These are phyloP conservation scores for Tothia fuscella DNA, from an alignment of 2,329 filamentous ascomycete species.

Conservation along the genomic window DNA sequence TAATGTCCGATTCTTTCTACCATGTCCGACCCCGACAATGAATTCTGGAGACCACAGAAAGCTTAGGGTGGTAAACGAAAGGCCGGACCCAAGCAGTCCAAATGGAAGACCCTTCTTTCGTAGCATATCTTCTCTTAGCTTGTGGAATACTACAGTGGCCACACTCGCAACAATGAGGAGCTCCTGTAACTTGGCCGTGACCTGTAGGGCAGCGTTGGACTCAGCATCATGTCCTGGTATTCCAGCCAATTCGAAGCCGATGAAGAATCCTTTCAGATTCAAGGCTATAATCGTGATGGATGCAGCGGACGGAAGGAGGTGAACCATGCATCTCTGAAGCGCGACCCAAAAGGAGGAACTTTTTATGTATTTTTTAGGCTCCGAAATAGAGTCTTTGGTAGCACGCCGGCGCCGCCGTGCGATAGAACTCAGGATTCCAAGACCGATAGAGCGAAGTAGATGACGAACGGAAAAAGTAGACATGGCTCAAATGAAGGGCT, in stretches of 20 bases:
- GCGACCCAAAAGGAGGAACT: slow-evolving; percentile 4
- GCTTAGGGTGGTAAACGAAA: neutral
- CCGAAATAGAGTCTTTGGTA: neutral
- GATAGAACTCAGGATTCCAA: neutral
- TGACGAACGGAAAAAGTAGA: neutral
- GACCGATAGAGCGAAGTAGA: neutral
- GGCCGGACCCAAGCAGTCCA: slow-evolving; percentile 1
- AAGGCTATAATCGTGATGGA: slow-evolving; percentile 9
- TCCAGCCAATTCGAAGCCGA: slow-evolving; percentile 9
- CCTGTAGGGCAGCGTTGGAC: slow-evolving; percentile 8
- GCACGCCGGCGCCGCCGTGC: neutral
- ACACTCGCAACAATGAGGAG: slow-evolving; percentile 11
- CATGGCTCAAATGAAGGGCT: neutral
- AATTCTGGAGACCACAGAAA: neutral
- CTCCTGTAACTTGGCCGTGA: slow-evolving; percentile 11
- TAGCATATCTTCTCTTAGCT: slow-evolving; percentile 6
- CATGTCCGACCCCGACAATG: neutral
- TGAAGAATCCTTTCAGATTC: slow-evolving; percentile 9
- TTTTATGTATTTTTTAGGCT: slow-evolving; percentile 4
- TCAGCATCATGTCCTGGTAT: neutral
- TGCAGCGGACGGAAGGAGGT: slow-evolving; percentile 8
- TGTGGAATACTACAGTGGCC: slow-evolving; percentile 6
- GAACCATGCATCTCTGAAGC: slow-evolving; percentile 9
- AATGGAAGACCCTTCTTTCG: neutral
- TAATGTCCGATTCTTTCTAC: neutral